Conservation (phyloP, 1,284 basidiomycete species). For the Trichosporon coremiiforme region DNA sequence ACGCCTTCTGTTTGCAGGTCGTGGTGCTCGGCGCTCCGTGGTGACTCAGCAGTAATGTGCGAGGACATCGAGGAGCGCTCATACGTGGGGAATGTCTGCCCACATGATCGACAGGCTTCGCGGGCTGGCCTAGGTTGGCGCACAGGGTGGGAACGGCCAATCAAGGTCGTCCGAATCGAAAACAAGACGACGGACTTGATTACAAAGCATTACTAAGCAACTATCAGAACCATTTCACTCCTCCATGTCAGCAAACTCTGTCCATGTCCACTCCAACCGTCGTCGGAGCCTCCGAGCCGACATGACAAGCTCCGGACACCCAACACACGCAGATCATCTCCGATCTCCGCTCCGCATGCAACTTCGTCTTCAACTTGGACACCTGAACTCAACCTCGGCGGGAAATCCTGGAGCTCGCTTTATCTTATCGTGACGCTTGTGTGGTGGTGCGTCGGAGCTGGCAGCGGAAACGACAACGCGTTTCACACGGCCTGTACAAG, state of each 20-base stretch:
- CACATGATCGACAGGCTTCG: constrained; percentile 3
- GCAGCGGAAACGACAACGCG: neutral
- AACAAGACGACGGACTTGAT: neutral
- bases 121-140: constrained; percentile 3
- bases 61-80: neutral
- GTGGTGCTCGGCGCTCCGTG: neutral
- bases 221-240: neutral
- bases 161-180: neutral
- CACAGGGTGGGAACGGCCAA: neutral
- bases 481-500: neutral
- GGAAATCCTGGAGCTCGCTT: neutral
- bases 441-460: neutral
- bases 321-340: neutral
- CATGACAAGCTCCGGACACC: neutral
- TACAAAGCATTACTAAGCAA: constrained; percentile 14
- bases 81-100: neutral
- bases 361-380: neutral
- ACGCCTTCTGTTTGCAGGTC: neutral
- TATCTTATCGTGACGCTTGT: constrained; percentile 11
- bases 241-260: neutral
- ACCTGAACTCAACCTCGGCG: neutral
- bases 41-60: neutral
- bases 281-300: neutral
- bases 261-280: neutral
- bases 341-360: neutral